A percentile compares a stretch with the other conserved stretches of the same genome.
Evolutionary conservation across 441 rosid genomes (phyloP).

Genomic region (Rhodomyrtus psidioides): DNA sequence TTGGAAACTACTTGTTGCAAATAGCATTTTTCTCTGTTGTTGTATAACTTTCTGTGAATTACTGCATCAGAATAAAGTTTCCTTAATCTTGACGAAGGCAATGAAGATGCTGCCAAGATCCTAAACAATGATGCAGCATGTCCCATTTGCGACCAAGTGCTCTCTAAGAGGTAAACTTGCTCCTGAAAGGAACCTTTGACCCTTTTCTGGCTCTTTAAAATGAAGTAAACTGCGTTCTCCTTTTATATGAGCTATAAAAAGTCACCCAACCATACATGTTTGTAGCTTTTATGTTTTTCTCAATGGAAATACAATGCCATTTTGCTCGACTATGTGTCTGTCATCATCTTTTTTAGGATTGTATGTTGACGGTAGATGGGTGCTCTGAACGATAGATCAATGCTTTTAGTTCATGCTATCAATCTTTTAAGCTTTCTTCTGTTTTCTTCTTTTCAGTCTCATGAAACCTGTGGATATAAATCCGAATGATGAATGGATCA

Average conservation of each 20-base stretch:
- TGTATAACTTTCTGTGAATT: not conserved
- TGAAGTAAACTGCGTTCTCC: not conserved
- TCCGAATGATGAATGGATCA: constrained; percentile 94
- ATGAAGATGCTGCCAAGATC: constrained; percentile 89
- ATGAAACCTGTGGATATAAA: constrained; percentile 87
- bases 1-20: not conserved
- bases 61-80: constrained; percentile 11
- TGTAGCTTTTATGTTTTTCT: not conserved
- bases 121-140: constrained; percentile 82
- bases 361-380: not conserved
- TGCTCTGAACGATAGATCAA: constrained; percentile 1
- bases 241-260: not conserved
- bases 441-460: constrained; percentile 42
- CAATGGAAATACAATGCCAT: not conserved
- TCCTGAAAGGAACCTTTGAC: not conserved
- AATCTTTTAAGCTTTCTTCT: constrained; percentile 5
- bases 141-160: constrained; percentile 93
- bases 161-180: constrained; percentile 68
- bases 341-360: not conserved
- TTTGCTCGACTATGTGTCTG: not conserved
- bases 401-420: not conserved
- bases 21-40: not conserved
- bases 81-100: constrained; percentile 53
- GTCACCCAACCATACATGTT: not conserved
- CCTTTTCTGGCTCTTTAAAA: not conserved